Evolutionary conservation across 2,329 filamentous ascomycete species (phyloP).

Genomic region (Blastomyces parvus): DNA sequence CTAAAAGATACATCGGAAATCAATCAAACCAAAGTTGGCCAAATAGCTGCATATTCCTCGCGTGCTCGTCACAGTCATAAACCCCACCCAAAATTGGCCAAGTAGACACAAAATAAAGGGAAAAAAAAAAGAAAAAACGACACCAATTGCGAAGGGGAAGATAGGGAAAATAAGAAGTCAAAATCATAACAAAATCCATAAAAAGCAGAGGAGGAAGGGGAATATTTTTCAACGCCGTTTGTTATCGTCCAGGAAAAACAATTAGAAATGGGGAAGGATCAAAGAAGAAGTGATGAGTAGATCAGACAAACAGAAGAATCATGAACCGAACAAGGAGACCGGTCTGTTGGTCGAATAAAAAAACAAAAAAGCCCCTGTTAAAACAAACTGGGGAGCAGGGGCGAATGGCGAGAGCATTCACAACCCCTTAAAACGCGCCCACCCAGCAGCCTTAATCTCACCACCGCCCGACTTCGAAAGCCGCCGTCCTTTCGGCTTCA

Average conservation of each 20-base stretch:
- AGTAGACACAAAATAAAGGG: neutral
- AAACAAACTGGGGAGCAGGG: too few relatives aligned
- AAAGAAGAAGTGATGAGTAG: neutral
- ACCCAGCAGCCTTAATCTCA: conserved; percentile 34
- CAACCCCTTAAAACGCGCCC: conserved; percentile 39
- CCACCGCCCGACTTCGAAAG: conserved; percentile 11
- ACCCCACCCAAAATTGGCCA: neutral
- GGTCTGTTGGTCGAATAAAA: neutral
- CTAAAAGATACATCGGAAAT: neutral
- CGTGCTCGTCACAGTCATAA: neutral
- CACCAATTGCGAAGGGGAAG: neutral
- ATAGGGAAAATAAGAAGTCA: neutral
- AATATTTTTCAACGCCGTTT: conserved; percentile 1
- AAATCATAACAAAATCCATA: neutral
- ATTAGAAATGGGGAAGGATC: too few relatives aligned
- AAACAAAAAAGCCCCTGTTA: neutral
- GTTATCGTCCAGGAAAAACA: neutral
- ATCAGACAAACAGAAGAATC: neutral
- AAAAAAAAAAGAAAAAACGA: neutral
- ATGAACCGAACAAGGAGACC: neutral
- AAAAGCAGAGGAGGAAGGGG: neutral
- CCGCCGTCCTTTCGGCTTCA: conserved; percentile 12
- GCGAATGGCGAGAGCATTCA: conserved; percentile 15
- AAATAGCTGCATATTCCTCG: neutral
- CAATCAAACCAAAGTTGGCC: neutral